Base-by-base conservation (phyloP, 345 rosid species). In the Melastoma malabathricum region DNA sequence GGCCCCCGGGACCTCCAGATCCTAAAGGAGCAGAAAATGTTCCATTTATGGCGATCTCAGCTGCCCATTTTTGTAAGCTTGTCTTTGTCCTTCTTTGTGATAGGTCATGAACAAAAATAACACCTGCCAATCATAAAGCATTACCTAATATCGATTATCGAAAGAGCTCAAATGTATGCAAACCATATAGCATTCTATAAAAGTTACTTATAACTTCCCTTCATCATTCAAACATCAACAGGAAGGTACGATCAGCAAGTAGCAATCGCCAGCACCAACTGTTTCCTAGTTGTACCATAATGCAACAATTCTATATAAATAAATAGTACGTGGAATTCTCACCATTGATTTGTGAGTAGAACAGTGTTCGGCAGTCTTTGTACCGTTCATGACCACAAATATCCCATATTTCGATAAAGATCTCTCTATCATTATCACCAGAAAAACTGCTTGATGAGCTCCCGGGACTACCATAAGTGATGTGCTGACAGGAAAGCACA, bases 351-450 rank as follows among this genome's bases (percentile, higher is more conserved):
- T 83, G 95, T 20, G 99, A 88, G 68, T 93, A 93, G 73, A 93
- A 93, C 15, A 88, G 69, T 46, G 99, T 76, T 13, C 99, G 84
- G 48, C 97, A 88, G 62, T 85, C 97, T 78, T 85, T 93, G 75
- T 93, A 93, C 59, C 97, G 76, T 5, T 93, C 99, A 51, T 93
- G 99, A 17, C 99, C 97, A 23, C 97, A 93, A 51, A 93, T 81
- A 68, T 93, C 99, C 99, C 99, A 93, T 5, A 93, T 94, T 72
- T 93, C 99, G 50, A 88, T 73, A 68, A 93, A 93, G 77, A 93
- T 88, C 60, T 93, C 99, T 78, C 99, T 78, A 67, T 85, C 96
- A 18, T 81, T 47, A 62, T 93, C 97, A 58, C 96, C 94, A 71
- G 75, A 85, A 59, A 81, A 61, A 75, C 89, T 93, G 68, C 71